These are phyloP conservation scores for Globisporangium rhizosaccharum DNA, from an alignment of 352 stramenopile genomes.

Conservation along the genomic window DNA sequence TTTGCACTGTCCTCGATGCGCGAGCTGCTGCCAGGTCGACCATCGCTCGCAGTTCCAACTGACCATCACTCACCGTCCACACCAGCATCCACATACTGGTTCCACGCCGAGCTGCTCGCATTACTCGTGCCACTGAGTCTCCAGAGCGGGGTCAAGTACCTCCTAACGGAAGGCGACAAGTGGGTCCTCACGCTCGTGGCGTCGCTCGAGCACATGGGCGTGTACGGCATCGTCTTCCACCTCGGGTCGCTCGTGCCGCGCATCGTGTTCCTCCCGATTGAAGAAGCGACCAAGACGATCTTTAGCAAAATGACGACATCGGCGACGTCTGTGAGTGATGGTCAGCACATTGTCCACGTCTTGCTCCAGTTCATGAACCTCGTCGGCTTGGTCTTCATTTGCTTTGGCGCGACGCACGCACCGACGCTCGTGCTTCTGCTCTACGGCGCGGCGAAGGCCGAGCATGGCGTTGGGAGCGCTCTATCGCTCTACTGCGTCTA, in stretches of 20 bases:
- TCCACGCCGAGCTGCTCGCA: slow-evolving; percentile 52
- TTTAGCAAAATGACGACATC: slow-evolving; percentile 87
- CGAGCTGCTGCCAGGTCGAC: slow-evolving; percentile 43
- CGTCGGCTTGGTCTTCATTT: slow-evolving; percentile 79
- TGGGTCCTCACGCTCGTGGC: slow-evolving; percentile 91
- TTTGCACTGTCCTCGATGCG: slow-evolving; percentile 44
- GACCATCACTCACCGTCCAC: neutral
- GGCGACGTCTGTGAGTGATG: slow-evolving; percentile 15
- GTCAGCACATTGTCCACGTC: slow-evolving; percentile 50
- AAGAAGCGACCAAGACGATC: slow-evolving; percentile 94
- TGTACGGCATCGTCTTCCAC: slow-evolving; percentile 95
- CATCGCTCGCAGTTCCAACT: neutral
- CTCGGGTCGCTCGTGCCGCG: slow-evolving; percentile 94
- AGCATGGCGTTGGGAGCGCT: slow-evolving; percentile 41
- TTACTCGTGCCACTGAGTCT: slow-evolving; percentile 77
- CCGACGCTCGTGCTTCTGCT: slow-evolving; percentile 76
- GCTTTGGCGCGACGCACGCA: slow-evolving; percentile 80
- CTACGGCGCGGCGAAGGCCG: slow-evolving; percentile 68
- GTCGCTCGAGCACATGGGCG: slow-evolving; percentile 90
- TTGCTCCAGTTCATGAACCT: slow-evolving; percentile 84
- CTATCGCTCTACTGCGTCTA: slow-evolving; percentile 90
- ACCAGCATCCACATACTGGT: slow-evolving; percentile 15
- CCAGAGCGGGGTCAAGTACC: slow-evolving; percentile 96
- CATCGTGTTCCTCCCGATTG: slow-evolving; percentile 94
- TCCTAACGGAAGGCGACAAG: slow-evolving; percentile 95